A percentile compares a stretch with the other conserved stretches of the same genome.
Evolutionary conservation across 2,329 filamentous ascomycete genomes (phyloP).

Genomic region (Massarina eburnea): DNA sequence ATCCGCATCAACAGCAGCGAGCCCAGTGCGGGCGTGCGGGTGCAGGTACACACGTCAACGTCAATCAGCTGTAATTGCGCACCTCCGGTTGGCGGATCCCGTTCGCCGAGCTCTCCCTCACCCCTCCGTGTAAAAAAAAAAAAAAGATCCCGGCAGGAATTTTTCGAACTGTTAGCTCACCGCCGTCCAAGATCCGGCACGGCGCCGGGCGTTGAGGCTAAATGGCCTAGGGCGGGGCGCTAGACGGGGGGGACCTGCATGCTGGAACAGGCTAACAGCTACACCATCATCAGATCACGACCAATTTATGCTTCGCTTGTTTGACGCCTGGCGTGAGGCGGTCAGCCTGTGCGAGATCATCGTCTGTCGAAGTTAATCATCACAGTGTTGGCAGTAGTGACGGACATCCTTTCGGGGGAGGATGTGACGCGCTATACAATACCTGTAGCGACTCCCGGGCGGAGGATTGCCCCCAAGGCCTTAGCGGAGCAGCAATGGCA

Average conservation of each 20-base stretch:
- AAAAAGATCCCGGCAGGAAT: constrained; percentile 5
- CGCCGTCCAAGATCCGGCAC: constrained; percentile 27
- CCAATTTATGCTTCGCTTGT: background rate
- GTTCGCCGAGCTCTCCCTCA: no score
- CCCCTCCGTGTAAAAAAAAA: constrained; percentile 10
- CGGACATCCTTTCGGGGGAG: background rate
- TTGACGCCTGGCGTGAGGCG: constrained; percentile 25
- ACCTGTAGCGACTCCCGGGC: background rate
- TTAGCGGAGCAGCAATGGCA: background rate
- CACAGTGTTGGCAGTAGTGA: background rate
- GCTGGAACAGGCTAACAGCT: no score
- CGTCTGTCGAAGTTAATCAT: constrained; percentile 3
- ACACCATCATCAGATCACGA: constrained; percentile 39
- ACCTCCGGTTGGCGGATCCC: no score
- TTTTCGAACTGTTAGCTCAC: constrained; percentile 29
- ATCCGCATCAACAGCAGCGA: background rate
- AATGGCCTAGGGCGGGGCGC: constrained; percentile 24
- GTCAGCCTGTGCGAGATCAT: constrained; percentile 28
- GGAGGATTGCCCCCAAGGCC: background rate
- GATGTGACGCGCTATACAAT: background rate
- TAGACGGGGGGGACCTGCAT: constrained; percentile 30
- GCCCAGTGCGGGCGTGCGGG: background rate
- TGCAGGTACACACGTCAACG: background rate
- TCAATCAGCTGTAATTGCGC: background rate
- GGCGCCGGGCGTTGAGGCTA: constrained; percentile 29